A percentile compares a stretch with the other conserved stretches of the same genome.
Evolutionary conservation across 371 early-diverging fungal species (phyloP).

Genomic region (Lichtheimia ornata): DNA sequence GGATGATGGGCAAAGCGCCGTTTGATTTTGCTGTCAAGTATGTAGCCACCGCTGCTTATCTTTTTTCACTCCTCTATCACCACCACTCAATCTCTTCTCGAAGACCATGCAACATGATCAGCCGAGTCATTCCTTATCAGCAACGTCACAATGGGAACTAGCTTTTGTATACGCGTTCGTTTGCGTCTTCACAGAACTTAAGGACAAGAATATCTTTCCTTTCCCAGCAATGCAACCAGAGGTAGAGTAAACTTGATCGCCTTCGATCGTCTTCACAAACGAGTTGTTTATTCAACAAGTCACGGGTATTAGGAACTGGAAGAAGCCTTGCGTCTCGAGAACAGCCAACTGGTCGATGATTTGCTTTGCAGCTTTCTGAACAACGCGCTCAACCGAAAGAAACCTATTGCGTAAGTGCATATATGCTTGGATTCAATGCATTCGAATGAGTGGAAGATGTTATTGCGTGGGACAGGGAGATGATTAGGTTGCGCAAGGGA

Average conservation of each 20-base stretch:
- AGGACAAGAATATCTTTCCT: constrained; percentile 18
- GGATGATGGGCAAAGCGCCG: no score
- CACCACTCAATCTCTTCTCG: no score
- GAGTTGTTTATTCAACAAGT: no score
- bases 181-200: constrained; percentile 22
- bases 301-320: constrained; percentile 29
- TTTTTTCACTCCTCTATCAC: no score
- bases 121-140: constrained; percentile 3
- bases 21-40: no score
- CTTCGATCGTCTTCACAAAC: background rate
- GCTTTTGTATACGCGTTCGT: constrained; percentile 45
- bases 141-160: constrained; percentile 35
- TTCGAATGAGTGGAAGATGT: no score
- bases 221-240: constrained; percentile 32
- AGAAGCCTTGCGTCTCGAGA: constrained; percentile 19
- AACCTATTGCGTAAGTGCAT: constrained; percentile 33
- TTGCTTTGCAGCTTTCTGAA: constrained; percentile 35
- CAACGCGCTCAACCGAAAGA: constrained; percentile 44
- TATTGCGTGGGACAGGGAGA: no score
- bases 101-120: no score
- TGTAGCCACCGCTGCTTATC: no score
- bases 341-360: constrained; percentile 22
- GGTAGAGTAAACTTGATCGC: constrained; percentile 17
- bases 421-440: background rate
- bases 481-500: background rate